Evolutionary conservation across 2,329 filamentous ascomycete genomes (phyloP).

Genomic region (Chaetomium strumarium): DNA sequence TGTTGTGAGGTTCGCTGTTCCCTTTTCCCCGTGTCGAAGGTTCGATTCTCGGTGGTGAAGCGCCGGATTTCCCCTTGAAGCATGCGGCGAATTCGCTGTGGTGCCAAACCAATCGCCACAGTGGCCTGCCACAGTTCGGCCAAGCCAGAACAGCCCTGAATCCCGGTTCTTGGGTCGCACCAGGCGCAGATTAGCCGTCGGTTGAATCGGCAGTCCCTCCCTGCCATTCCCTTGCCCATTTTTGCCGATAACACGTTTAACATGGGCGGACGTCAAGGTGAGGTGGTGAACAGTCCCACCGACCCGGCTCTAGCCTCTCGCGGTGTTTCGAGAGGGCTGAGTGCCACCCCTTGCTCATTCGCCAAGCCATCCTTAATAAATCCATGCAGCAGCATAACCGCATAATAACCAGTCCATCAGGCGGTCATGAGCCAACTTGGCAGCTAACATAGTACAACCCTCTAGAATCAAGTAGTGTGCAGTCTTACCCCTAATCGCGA

Average conservation of each 20-base stretch:
- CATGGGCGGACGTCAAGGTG: too few relatives aligned
- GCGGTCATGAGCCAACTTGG: too few relatives aligned
- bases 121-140: neutral
- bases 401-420: too few relatives aligned
- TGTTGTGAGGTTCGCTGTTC: neutral
- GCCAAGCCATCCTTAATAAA: neutral
- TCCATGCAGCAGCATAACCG: too few relatives aligned
- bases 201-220: slow-evolving; percentile 20
- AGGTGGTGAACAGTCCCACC: neutral
- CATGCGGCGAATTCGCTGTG: neutral
- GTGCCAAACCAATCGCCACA: neutral
- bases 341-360: slow-evolving; percentile 7
- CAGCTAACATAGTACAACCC: too few relatives aligned
- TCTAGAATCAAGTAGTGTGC: too few relatives aligned
- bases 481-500: neutral
- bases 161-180: slow-evolving; percentile 12
- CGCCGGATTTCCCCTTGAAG: slow-evolving; percentile 5
- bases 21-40: neutral
- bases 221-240: neutral
- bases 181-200: slow-evolving; percentile 21
- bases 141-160: neutral
- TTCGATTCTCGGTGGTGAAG: neutral
- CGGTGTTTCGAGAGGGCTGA: slow-evolving; percentile 5
- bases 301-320: neutral
- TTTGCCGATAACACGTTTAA: slow-evolving; percentile 4